Conservation (phyloP, 768 basidiomycete species). For the Porphyrellus cyaneotinctus region DNA sequence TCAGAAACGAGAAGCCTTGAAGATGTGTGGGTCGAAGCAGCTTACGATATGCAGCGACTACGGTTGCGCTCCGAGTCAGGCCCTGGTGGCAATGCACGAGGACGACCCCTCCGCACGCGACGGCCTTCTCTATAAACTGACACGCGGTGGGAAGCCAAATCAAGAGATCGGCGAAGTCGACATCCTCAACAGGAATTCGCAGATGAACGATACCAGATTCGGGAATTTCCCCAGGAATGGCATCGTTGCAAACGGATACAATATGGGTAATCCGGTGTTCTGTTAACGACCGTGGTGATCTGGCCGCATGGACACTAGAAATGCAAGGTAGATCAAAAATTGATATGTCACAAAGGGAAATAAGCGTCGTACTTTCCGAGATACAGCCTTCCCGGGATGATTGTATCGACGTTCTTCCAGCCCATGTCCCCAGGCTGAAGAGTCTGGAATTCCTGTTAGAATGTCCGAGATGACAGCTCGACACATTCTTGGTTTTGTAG, state of each 20-base stretch:
- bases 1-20: constrained; percentile 9
- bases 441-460: constrained; percentile 29
- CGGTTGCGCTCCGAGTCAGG: constrained; percentile 61
- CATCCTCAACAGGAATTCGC: constrained; percentile 67
- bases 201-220: constrained; percentile 67
- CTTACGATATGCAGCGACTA: constrained; percentile 76
- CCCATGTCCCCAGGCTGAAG: constrained; percentile 27
- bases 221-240: constrained; percentile 65
- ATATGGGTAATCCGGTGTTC: constrained; percentile 79
- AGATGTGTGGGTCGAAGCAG: background rate
- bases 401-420: constrained; percentile 66
- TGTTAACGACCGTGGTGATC: constrained; percentile 64
- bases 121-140: constrained; percentile 60
- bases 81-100: constrained; percentile 69
- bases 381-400: constrained; percentile 63
- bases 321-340: constrained; percentile 43
- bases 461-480: constrained; percentile 16
- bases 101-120: constrained; percentile 54
- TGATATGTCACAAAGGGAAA: constrained; percentile 20
- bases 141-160: constrained; percentile 63
- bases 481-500: constrained; percentile 36
- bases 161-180: constrained; percentile 65
- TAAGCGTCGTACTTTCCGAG: constrained; percentile 63
- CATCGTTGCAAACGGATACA: constrained; percentile 70
- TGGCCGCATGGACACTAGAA: constrained; percentile 62